Conservation (phyloP, 257 asterid species). For the Scutellaria galericulata region DNA sequence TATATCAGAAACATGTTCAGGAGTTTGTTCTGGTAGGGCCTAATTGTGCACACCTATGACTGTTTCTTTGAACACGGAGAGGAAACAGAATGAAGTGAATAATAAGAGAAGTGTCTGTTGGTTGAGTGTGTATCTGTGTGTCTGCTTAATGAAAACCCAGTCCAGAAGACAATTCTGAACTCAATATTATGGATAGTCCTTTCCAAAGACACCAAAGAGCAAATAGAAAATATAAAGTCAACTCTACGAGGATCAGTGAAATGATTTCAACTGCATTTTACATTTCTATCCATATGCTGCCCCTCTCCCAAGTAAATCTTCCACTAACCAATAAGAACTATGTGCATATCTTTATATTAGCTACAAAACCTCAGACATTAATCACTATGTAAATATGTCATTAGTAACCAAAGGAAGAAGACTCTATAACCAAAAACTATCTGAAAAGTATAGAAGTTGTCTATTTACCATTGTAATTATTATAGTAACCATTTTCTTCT, state of each 20-base stretch:
- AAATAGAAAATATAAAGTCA: neutral
- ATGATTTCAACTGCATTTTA: neutral
- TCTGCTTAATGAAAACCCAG: neutral
- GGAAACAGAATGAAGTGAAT: neutral
- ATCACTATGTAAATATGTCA: neutral
- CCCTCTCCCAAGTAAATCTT: conserved; percentile 7
- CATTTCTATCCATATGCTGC: neutral
- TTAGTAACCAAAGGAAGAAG: conserved; percentile 5
- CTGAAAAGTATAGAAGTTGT: neutral
- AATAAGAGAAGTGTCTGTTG: neutral
- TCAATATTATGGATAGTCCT: neutral
- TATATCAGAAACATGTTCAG: neutral
- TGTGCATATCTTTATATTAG: neutral
- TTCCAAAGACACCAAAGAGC: conserved; percentile 4
- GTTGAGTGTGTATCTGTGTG: neutral
- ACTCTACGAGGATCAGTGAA: neutral
- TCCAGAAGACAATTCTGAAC: neutral
- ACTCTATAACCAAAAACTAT: conserved; percentile 12
- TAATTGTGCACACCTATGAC: neutral
- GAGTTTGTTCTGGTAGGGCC: conserved; percentile 1
- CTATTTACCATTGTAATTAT: conserved; percentile 49
- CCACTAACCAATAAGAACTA: neutral
- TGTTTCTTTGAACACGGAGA: neutral
- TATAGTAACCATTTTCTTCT: conserved; percentile 54
- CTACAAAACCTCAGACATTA: neutral